These are phyloP conservation scores for Chrysoporthe austroafricana DNA, from an alignment of 2,329 filamentous ascomycete genomes.

Conservation along the genomic window DNA sequence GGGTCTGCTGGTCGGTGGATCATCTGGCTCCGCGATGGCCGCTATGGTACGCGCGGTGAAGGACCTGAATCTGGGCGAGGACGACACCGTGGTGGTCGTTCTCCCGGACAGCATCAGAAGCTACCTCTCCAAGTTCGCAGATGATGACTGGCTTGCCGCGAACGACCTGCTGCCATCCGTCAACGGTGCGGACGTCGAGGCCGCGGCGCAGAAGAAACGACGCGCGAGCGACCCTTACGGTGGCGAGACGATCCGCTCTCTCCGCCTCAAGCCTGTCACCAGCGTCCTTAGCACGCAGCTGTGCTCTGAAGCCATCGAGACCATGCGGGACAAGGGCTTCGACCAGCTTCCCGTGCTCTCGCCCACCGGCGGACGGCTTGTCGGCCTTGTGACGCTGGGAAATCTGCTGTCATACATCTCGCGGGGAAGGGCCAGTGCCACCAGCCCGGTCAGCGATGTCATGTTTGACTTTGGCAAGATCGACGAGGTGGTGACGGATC, in stretches of 20 bases:
- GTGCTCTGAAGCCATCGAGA: conserved; percentile 90
- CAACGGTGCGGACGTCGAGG: conserved; percentile 52
- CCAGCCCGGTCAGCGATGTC: conserved; percentile 78
- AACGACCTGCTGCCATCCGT: conserved; percentile 81
- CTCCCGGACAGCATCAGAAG: conserved; percentile 95
- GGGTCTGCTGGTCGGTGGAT: conserved; percentile 89
- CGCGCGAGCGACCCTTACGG: conserved; percentile 69
- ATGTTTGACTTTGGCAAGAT: conserved; percentile 97
- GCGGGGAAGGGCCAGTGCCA: conserved; percentile 74
- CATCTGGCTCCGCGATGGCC: conserved; percentile 88
- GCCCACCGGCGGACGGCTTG: conserved; percentile 70
- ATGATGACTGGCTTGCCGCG: conserved; percentile 97
- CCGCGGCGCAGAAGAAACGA: conserved; percentile 43
- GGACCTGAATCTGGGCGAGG: conserved; percentile 76
- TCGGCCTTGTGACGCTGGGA: conserved; percentile 91
- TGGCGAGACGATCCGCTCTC: conserved; percentile 76
- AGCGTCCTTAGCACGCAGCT: conserved; percentile 73
- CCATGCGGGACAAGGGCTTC: conserved; percentile 97
- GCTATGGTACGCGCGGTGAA: conserved; percentile 77
- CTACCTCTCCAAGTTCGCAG: conserved; percentile 97
- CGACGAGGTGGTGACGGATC: conserved; percentile 88
- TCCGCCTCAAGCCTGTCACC: conserved; percentile 92
- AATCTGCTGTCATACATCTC: conserved; percentile 93
- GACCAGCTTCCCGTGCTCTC: conserved; percentile 93
- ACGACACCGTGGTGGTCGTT: conserved; percentile 87